phyloP scores from a whole-genome alignment of 2,329 filamentous ascomycete genomes.

The Coniochaeta prunicola region DNA sequence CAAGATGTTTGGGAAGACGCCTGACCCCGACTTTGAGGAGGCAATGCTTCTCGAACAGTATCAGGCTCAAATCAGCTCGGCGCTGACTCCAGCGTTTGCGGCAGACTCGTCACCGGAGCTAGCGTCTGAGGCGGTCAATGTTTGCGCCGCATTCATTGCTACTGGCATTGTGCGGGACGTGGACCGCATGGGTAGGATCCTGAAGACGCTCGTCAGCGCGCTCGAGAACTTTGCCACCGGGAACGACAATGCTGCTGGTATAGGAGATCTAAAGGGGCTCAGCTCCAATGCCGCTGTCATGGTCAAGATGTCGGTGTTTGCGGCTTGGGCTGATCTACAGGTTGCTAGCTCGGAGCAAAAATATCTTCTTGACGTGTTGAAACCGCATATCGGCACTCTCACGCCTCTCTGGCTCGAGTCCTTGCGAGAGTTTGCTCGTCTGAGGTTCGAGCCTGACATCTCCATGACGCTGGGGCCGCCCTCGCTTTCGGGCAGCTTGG shows the following conservation, averaged over 20 bases:
- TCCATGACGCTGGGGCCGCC: conserved; percentile 81
- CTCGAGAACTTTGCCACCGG: conserved; percentile 88
- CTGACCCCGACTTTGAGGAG: conserved; percentile 96
- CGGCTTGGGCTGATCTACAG: conserved; percentile 94
- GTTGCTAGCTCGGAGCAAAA: conserved; percentile 89
- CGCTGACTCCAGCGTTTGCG: conserved; percentile 91
- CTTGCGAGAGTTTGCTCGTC: conserved; percentile 82
- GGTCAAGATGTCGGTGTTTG: conserved; percentile 96
- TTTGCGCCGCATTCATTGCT: conserved; percentile 95
- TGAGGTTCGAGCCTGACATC: conserved; percentile 92
- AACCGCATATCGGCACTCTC: conserved; percentile 80
- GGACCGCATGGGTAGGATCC: conserved; percentile 96
- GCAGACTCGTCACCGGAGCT: conserved; percentile 93
- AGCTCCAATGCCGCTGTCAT: conserved; percentile 96
- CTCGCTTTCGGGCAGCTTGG: conserved; percentile 75
- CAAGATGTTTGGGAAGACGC: conserved; percentile 91
- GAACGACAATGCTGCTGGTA: conserved; percentile 65
- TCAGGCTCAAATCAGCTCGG: conserved; percentile 95
- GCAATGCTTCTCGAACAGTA: conserved; percentile 95
- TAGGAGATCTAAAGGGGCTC: conserved; percentile 86
- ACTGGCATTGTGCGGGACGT: conserved; percentile 96
- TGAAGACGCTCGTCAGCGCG: conserved; percentile 85
- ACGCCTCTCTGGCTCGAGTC: conserved; percentile 94
- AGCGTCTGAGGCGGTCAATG: conserved; percentile 91
- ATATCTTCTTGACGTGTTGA: conserved; percentile 81